These are phyloP conservation scores for Saccharomycopsis hybrid DNA, from an alignment of 1,139 yeast species.

Conservation along the genomic window DNA sequence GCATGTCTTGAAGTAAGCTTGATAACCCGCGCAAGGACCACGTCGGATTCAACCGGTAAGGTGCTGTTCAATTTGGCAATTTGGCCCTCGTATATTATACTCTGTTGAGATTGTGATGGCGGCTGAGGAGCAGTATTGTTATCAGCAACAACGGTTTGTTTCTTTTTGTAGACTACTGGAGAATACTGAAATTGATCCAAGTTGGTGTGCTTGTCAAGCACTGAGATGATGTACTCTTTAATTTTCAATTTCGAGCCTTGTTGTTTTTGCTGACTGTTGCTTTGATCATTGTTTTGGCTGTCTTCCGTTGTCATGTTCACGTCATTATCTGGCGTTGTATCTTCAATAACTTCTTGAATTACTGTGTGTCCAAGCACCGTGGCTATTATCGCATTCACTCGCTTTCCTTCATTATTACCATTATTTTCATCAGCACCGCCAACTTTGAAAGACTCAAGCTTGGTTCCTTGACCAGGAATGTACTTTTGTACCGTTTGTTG, in stretches of 20 bases:
- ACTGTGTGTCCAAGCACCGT: slow-evolving; percentile 49
- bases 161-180: no score
- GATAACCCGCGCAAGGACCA: slow-evolving; percentile 72
- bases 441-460: slow-evolving; percentile 25
- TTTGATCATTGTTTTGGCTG: slow-evolving; percentile 16
- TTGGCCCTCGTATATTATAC: no score
- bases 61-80: no score
- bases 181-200: no score
- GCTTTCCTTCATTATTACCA: slow-evolving; percentile 21
- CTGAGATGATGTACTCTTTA: no score
- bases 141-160: no score
- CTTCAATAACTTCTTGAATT: no score
- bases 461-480: slow-evolving; percentile 43
- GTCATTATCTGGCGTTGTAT: slow-evolving; percentile 30
- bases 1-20: slow-evolving; percentile 67
- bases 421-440: slow-evolving; percentile 23
- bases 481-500: slow-evolving; percentile 30
- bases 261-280: no score
- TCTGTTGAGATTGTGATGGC: no score
- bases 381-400: slow-evolving; percentile 46
- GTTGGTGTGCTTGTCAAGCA: no score
- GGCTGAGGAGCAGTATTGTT: no score
- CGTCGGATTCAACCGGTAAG: slow-evolving; percentile 72
- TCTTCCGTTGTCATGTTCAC: slow-evolving; percentile 28
- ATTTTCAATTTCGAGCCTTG: no score